These are phyloP conservation scores for Auricularia sp. DNA, from an alignment of 768 basidiomycete genomes.

Conservation along the genomic window DNA sequence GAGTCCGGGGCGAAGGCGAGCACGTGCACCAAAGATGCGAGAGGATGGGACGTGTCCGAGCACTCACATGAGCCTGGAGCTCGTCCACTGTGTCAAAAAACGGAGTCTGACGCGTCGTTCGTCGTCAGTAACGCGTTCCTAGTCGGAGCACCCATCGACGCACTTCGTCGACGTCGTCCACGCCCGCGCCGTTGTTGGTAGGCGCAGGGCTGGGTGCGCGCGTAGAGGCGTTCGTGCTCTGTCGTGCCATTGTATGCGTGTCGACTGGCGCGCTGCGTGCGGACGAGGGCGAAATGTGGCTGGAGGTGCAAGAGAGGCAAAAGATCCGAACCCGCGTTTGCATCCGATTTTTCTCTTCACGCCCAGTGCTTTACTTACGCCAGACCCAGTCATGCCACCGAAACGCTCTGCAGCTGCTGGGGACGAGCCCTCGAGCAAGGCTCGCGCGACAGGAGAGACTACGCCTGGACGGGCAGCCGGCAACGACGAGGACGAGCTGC, in stretches of 20 bases:
- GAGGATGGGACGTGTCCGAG: not conserved
- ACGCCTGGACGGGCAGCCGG: constrained; percentile 5
- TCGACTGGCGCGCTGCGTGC: not conserved
- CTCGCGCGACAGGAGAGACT: not conserved
- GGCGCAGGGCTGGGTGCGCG: not conserved
- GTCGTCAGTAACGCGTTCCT: not conserved
- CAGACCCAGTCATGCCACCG: not conserved
- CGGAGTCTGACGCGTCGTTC: constrained; percentile 28
- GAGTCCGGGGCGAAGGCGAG: not conserved
- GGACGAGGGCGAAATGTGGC: not conserved
- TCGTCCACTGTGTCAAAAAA: constrained; percentile 79
- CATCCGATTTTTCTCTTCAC: not conserved
- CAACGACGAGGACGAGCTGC: constrained; percentile 54
- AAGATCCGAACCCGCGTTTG: not conserved
- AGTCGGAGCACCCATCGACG: not conserved
- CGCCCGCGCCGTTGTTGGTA: constrained; percentile 2
- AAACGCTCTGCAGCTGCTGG: not conserved
- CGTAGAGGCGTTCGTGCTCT: not conserved
- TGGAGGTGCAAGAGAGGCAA: not conserved
- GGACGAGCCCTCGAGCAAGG: not conserved
- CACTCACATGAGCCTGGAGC: constrained; percentile 67
- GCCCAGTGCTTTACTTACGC: no score
- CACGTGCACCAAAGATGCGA: not conserved
- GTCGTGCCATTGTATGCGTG: not conserved
- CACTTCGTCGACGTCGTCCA: constrained; percentile 36